Base-by-base conservation (phyloP, 129 eudicot species). In the Oenanthe sinensis region DNA sequence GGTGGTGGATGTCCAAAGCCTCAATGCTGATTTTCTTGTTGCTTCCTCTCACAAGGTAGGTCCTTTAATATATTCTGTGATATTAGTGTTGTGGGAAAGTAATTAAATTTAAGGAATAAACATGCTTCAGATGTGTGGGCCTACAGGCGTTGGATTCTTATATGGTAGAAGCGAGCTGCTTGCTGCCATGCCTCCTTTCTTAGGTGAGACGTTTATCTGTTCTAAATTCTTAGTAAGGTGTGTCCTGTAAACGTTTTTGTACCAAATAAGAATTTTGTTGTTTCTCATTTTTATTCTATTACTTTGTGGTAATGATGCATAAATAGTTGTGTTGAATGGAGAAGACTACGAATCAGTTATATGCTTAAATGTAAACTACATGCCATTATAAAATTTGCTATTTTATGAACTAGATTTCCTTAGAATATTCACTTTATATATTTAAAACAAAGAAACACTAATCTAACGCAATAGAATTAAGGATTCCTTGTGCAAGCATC, bases 81-180 rank as follows among this genome's bases (percentile, higher is more conserved):
- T 78, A 55, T 4, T 78, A 67, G 28, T 37, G 75, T 48, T 68
- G 36, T 82, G 37, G 75, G 20, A 39, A n/a, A 28, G 75, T 84
- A 58, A 77, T 79, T 81, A 76, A 60, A 87, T 78, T 87, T 75
- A 83, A 88, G 82, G 68, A 79, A 78, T 90, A 84, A 90, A 77
- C 92, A 85, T 91, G 90, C 92, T 90, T 92, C 97, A 96, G 99
- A 96, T 96, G 99, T 96, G 99, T 90, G 99, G 97, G 91, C 99
- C 97, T 84, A 96, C 99, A 87, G 99, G 99, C 91, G 79, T 96
- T 78, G 99, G 99, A 54, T 96, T 96, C 97, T 86, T 96, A 77
- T 96, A 92, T 79, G 99, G 97, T 60, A 96, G 90, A 76, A 82
- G 86, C 19, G 97, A 96, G 91, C 88, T 92, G 62, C 81, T 96